Evolutionary conservation across 257 asterid species (phyloP).

Genomic region (Asclepias syriaca): DNA sequence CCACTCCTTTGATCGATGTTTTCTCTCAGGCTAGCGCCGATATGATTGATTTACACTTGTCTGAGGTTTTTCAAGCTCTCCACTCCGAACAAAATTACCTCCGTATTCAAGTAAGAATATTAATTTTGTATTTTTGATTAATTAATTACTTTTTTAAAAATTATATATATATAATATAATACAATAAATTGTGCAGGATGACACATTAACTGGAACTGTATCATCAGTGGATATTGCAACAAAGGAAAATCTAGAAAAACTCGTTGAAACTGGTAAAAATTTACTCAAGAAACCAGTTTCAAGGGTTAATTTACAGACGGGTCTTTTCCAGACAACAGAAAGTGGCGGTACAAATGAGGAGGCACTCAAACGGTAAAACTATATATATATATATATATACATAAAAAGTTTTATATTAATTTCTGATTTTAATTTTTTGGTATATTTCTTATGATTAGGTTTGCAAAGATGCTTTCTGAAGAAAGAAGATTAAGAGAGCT

Average conservation of each 20-base stretch:
- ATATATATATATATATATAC: neutral
- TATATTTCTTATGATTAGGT: neutral
- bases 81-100: conserved; percentile 31
- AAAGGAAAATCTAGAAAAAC: conserved; percentile 23
- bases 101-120: conserved; percentile 39
- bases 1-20: conserved; percentile 35
- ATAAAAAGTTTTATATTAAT: neutral
- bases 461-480: conserved; percentile 6
- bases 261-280: conserved; percentile 25
- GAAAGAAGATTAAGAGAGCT: conserved; percentile 2
- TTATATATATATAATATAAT: no score
- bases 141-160: neutral
- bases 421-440: neutral
- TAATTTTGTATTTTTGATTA: neutral
- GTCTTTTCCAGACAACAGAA: conserved; percentile 19
- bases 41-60: conserved; percentile 41
- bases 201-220: conserved; percentile 21
- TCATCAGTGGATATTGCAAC: conserved; percentile 35
- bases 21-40: conserved; percentile 37
- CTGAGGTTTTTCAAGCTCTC: conserved; percentile 33
- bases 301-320: conserved; percentile 33
- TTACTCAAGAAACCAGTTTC: conserved; percentile 42
- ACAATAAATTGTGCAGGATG: conserved; percentile 17
- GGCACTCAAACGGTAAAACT: conserved; percentile 21
- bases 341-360: conserved; percentile 30